Evolutionary conservation across 2,329 filamentous ascomycete genomes (phyloP), one percentile per base, ranked within the genome.

Genomic region (Ascochyta lentis): DNA sequence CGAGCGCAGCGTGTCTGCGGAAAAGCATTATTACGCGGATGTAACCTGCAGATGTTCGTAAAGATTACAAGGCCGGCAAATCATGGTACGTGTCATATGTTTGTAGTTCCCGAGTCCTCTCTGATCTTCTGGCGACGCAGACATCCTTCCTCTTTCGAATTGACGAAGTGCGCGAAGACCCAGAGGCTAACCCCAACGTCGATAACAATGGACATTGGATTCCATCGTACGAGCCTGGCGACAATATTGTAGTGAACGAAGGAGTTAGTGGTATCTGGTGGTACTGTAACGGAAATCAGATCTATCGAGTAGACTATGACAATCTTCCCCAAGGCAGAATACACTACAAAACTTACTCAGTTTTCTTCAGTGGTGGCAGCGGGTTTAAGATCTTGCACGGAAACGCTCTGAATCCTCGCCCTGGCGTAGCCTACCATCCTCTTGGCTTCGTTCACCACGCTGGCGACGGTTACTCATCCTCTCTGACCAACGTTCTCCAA

Each of bases 351-450:
- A 63, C 55, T 0, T 67, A 49, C 37, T 71, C 70, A 0, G 40
- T 66, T 4, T 71, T 60, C 38, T 73, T 61, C 41, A 27, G 16
- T 5, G 58, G 29, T 10, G 69, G 66, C 3, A 33, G 24, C 8
- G 71, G 69, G 0, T 67, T 73, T 23, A 61, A 54, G 56, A 54
- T 71, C 1, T 16, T 72, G 16, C 29, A 29, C 7, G 60, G 58
- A 6, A 26, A 64, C 39, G 69, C 66, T 4, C 61, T 40, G 4
- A 52, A 26, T 6, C 48, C 62, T 8, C 13, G n/a, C 6, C 1
- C 10, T 16, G 44, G 41, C 9, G 52, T 55, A 3, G 34, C 4
- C 16, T 74, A 64, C 61, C 61, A 62, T 13, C 59, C 59, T 8
- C 63, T 73, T 1, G 31, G 37, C 4, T 74, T 74, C 42, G 61